Percentiles rank a stretch among this genome's conserved stretches.
Evolutionary conservation across 176 grass and related monocot species (phyloP).

Genomic region (Aegilops sharonensis): DNA sequence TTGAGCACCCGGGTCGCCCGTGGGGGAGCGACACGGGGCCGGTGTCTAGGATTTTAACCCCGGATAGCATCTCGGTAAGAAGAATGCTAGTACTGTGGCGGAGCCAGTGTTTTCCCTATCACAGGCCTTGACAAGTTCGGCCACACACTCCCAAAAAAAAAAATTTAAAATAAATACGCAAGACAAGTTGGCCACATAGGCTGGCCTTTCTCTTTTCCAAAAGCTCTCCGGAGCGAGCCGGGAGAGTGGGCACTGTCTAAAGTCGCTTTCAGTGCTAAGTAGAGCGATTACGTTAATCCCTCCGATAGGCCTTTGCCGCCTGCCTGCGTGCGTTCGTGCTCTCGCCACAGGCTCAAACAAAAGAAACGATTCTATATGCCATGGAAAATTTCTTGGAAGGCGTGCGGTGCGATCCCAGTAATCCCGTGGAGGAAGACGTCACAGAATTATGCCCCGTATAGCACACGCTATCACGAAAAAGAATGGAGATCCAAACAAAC

Average conservation of each 20-base stretch:
- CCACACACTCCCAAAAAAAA: background rate
- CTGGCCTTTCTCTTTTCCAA: constrained; percentile 7
- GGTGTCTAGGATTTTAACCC: no score
- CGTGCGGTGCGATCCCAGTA: background rate
- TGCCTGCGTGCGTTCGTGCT: constrained; percentile 35
- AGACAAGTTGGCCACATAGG: constrained; percentile 19
- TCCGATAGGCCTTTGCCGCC: background rate
- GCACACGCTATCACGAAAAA: background rate
- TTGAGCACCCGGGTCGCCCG: no score
- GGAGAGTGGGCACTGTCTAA: background rate
- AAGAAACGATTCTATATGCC: background rate
- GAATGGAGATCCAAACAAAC: no score
- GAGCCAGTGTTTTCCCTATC: background rate
- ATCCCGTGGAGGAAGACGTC: background rate
- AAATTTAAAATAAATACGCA: background rate
- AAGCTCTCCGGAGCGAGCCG: background rate
- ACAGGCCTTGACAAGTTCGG: background rate
- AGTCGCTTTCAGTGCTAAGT: background rate
- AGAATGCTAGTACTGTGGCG: background rate
- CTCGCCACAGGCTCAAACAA: background rate
- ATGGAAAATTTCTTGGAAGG: background rate
- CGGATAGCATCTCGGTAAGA: background rate
- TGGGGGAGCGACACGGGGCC: no score
- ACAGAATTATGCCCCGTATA: background rate
- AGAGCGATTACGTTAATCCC: constrained; percentile 36